Conservation (phyloP, 202 grass and related monocot species). For the Cymbopogon flexuosus region DNA sequence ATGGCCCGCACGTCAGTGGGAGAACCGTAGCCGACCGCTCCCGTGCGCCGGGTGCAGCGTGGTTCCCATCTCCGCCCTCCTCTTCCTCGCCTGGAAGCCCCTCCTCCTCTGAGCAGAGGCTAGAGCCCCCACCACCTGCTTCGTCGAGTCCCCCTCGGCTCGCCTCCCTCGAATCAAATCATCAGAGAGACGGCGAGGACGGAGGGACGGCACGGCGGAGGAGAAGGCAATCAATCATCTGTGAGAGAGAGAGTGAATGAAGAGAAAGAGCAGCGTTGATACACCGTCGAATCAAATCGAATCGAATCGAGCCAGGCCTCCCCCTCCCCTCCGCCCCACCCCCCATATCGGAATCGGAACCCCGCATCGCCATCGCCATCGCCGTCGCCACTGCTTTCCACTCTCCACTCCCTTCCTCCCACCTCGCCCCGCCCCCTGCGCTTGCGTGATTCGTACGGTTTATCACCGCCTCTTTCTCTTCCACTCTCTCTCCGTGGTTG, state of each 20-base stretch:
- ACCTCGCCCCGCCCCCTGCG: not conserved
- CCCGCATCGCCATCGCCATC: slow-evolving; percentile 34
- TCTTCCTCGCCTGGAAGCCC: not conserved
- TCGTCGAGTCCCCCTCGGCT: not conserved
- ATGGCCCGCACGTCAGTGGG: not conserved
- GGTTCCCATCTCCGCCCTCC: not conserved
- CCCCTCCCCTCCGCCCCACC: not conserved
- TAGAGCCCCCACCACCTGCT: not conserved
- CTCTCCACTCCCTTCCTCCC: slow-evolving; percentile 2
- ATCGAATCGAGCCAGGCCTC: slow-evolving; percentile 10
- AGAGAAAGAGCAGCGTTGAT: slow-evolving; percentile 84
- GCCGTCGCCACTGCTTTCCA: not conserved
- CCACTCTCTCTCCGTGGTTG: slow-evolving; percentile 39
- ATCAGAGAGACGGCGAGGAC: not conserved
- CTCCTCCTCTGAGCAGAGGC: not conserved
- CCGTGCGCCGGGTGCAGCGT: not conserved
- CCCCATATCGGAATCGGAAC: slow-evolving; percentile 47
- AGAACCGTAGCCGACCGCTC: not conserved
- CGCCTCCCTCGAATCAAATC: not conserved
- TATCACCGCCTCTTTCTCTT: slow-evolving; percentile 86
- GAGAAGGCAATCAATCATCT: not conserved
- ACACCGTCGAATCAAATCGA: slow-evolving; percentile 70
- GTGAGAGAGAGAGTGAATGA: slow-evolving; percentile 32
- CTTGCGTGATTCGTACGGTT: slow-evolving; percentile 94
- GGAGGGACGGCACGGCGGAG: not conserved